A percentile compares a stretch with the other conserved stretches of the same genome.
These are phyloP conservation scores for Echium plantagineum DNA, from an alignment of 257 asterid genomes.

Conservation along the genomic window DNA sequence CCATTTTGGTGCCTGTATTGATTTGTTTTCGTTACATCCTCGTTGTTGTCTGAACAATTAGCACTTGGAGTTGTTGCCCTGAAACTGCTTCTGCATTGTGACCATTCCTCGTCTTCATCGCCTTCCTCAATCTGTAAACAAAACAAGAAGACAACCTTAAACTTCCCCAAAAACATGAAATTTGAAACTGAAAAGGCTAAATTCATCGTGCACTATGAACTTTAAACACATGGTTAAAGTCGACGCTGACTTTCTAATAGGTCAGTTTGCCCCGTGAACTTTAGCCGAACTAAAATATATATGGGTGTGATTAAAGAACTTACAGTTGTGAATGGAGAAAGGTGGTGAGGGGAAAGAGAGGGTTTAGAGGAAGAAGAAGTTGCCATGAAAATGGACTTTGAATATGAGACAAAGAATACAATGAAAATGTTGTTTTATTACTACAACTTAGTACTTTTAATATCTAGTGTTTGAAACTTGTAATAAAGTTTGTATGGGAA, in stretches of 20 bases:
- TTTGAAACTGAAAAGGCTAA: neutral
- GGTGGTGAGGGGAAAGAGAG: slow-evolving; percentile 54
- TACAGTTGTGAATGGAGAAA: slow-evolving; percentile 78
- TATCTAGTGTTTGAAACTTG: neutral
- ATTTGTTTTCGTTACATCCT: neutral
- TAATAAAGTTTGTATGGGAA: neutral
- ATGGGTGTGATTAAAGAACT: slow-evolving; percentile 8
- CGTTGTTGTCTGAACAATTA: slow-evolving; percentile 11
- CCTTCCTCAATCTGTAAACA: slow-evolving; percentile 76
- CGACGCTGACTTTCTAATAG: too few relatives aligned
- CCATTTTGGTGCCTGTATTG: slow-evolving; percentile 22
- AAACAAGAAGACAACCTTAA: neutral
- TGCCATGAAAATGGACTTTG: slow-evolving; percentile 33
- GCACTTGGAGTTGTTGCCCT: slow-evolving; percentile 41
- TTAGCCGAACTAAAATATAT: neutral
- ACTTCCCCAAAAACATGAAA: neutral
- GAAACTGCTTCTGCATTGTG: slow-evolving; percentile 52
- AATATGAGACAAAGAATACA: slow-evolving; percentile 4
- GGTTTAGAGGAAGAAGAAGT: slow-evolving; percentile 27
- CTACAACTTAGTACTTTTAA: neutral
- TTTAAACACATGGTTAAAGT: too few relatives aligned
- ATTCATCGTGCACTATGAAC: too few relatives aligned
- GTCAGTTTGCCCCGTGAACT: too few relatives aligned
- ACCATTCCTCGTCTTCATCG: slow-evolving; percentile 69
- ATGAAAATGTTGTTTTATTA: neutral